Evolutionary conservation across 176 grass and related monocot species (phyloP).

Genomic region (Bolboschoenus planiculmis): DNA sequence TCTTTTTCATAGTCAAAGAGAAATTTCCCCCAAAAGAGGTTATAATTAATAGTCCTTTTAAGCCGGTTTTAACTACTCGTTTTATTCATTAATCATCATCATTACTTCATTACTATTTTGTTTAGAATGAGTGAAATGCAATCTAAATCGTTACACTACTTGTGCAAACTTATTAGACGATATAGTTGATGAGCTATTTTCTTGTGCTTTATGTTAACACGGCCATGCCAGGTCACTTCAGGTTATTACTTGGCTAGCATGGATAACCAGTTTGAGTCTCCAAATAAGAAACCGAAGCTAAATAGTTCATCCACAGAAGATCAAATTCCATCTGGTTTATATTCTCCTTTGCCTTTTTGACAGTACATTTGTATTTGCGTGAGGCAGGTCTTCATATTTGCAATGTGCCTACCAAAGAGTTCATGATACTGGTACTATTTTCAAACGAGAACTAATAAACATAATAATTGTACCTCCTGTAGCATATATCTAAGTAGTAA

Average conservation of each 20-base stretch:
- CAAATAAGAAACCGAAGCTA: neutral
- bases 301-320: neutral
- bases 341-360: neutral
- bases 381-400: neutral
- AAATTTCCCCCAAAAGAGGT: too few species aligned
- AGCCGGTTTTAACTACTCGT: too few species aligned
- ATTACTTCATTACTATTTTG: too few species aligned
- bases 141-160: too few species aligned
- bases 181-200: too few species aligned
- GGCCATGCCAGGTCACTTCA: neutral
- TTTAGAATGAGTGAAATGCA: too few species aligned
- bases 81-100: too few species aligned
- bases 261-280: neutral
- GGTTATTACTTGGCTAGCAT: neutral
- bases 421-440: neutral
- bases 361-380: neutral
- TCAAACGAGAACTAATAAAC: neutral
- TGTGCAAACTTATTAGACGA: too few species aligned
- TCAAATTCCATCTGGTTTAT: neutral
- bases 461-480: neutral
- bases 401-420: neutral
- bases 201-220: neutral
- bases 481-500: too few species aligned
- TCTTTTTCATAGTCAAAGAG: too few species aligned
- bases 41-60: too few species aligned